Evolutionary conservation across 2,329 filamentous ascomycete genomes (phyloP), one percentile per base, ranked within the genome.

Genomic region (Cladophialophora exuberans): DNA sequence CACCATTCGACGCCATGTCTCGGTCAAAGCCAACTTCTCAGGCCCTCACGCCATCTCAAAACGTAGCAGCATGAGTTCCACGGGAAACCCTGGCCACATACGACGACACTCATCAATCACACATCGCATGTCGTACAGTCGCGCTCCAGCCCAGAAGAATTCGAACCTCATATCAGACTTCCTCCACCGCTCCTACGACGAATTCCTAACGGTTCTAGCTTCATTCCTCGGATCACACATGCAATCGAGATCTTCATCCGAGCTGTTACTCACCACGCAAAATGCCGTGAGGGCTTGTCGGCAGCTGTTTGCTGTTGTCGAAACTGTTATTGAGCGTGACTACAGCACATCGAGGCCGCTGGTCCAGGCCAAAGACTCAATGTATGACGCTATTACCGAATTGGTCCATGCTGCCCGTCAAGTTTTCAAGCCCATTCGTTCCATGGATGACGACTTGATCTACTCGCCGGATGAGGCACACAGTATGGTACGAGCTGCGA

Each of bases 161-260:
- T 83, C 85, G 57, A 88, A 89, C 65, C 79, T 97, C 56, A 89
- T 94, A 28, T 96, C 92, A 2, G 88, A 92, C 70, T 86, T 86
- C 63, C 81, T 97, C 44, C 88, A 85, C 65, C 79, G 82, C 45
- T 88, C 86, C 46, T 91, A 97, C 73, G 92, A 97, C 73, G 84
- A 83, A 6, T 96, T 97, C 67, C 77, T 99, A 49, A 94, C 92
- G 5, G 88, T 92, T 67, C 83, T 99, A 47, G 93, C 90, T 46
- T 95, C 90, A 3, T 96, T 97, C 70, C 93, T 97, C 69, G 94
- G 94, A 13, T 81, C 97, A 52, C 90, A 97, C 71, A 79, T 97
- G 57, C 91, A 97, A 69, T 94, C 92, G n/a, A 87, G 94, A 59
- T 94, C 91, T 6, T 87, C 90, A 6, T 84, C 88, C 1, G 91